Evolutionary conservation across 164 flowering plant species (phyloP).

Genomic region (Magnolia officinalis): DNA sequence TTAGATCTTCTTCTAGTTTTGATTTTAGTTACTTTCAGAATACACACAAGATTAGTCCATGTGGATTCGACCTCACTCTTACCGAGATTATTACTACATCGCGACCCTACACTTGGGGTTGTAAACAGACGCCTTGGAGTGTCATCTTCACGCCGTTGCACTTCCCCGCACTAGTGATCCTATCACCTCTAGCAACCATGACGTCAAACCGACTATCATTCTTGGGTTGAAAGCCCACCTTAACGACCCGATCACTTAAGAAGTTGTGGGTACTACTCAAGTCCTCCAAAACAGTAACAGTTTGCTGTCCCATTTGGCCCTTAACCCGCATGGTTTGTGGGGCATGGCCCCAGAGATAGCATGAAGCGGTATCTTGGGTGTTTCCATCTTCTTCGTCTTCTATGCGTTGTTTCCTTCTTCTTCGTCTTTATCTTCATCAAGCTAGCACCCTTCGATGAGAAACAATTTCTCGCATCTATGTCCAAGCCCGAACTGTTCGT

Average conservation of each 20-base stretch:
- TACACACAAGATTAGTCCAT: too few relatives aligned
- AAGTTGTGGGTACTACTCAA: slow-evolving; percentile 4
- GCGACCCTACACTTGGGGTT: too few relatives aligned
- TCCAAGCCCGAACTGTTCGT: slow-evolving; percentile 2
- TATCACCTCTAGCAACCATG: background rate
- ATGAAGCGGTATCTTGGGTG: background rate
- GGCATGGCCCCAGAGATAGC: background rate
- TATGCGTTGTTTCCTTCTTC: background rate
- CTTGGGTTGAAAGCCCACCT: background rate
- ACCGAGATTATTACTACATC: too few relatives aligned
- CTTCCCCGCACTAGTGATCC: background rate
- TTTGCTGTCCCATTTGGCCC: background rate
- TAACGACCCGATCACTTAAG: background rate
- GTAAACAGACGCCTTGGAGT: background rate
- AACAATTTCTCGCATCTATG: slow-evolving; percentile 5
- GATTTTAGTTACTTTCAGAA: too few relatives aligned
- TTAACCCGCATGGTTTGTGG: slow-evolving; percentile 1
- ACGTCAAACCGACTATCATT: background rate
- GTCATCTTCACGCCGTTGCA: background rate
- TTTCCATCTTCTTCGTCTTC: background rate
- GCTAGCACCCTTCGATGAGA: background rate
- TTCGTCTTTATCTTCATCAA: background rate
- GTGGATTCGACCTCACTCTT: too few relatives aligned
- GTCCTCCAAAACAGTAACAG: background rate
- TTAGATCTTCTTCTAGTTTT: too few relatives aligned